Base-by-base conservation (phyloP, 2,329 filamentous ascomycete species). In the Monosporascus sp. region DNA sequence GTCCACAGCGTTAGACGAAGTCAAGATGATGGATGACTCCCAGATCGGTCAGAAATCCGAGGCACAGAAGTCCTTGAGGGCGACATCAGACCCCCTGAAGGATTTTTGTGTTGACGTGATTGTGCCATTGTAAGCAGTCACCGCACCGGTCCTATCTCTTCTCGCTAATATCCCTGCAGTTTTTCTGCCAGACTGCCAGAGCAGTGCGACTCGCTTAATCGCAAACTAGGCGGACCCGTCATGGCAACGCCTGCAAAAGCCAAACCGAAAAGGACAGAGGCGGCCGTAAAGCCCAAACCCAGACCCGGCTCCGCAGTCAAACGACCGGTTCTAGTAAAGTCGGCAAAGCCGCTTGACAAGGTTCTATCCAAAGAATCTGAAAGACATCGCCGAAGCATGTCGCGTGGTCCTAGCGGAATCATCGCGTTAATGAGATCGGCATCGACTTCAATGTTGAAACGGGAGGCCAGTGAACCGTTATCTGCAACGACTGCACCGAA, bases 91-190 rank as follows among this genome's bases (percentile, higher is more conserved):
- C 63, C 82, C 86, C 6, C 72, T 92, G 6, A 83, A 80, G 57
- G 85, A 88, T 65, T 94, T 93, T 65, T 93, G 88, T 63, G 77
- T 89, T 17, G 89, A 94, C 64, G 86, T 94, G 41, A 84, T 94
- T 60, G 74, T 90, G 45, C 89, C 89, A 37, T 93, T 93, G 82
- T 87, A 73, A 77, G 83, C 70, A 7, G 27, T 27, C 15, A 3
- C 7, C n/a, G 24, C 7, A 27, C 20, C 22, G 6, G 24, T n/a
- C 43, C 11, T 46, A 11, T 18, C 22, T 25, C 43, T 15, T 17
- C 45, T 46, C 31, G 46, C 74, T 81, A 59, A 81, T 49, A 54
- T 48, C 37, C 9, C 2, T 27, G 37, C 55, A 87, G 84, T 70
- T 94, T 90, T 65, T 85, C 87, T 37, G 82, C 88, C 15, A 84